These are phyloP conservation scores for Thermothelomyces thermophilus DNA, from an alignment of 2,329 filamentous ascomycete genomes.

Conservation along the genomic window DNA sequence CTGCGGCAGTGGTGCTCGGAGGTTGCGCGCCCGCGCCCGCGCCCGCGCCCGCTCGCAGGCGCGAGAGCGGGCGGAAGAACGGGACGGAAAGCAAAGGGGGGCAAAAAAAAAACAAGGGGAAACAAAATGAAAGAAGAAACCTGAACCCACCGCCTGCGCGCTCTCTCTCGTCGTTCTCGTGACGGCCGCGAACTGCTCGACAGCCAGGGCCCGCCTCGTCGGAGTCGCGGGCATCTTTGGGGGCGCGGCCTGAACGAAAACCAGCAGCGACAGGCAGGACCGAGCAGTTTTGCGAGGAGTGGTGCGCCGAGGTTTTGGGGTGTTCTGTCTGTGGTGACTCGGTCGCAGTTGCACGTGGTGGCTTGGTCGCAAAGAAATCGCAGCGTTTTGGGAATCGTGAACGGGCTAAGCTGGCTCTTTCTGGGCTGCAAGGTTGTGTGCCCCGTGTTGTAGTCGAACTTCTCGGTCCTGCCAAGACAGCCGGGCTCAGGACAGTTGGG, in stretches of 20 bases:
- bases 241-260: not conserved
- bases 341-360: too few species aligned
- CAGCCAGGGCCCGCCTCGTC: conserved; percentile 32
- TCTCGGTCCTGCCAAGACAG: conserved; percentile 2
- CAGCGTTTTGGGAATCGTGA: not conserved
- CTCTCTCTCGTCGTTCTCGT: conserved; percentile 40
- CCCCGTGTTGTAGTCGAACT: not conserved
- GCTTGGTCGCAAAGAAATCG: not conserved
- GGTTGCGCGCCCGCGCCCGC: too few species aligned
- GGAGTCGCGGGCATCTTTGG: conserved; percentile 25
- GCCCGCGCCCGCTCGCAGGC: too few species aligned
- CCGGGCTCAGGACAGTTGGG: not conserved
- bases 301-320: too few species aligned
- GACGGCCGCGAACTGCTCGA: conserved; percentile 36
- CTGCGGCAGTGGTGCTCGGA: not conserved
- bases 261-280: not conserved
- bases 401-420: too few species aligned
- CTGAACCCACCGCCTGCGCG: conserved; percentile 38
- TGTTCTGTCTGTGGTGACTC: too few species aligned
- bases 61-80: not conserved
- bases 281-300: too few species aligned
- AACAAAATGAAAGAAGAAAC: not conserved
- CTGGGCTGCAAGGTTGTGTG: too few species aligned
- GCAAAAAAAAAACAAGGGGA: not conserved
- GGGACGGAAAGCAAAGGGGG: conserved; percentile 5